Evolutionary conservation across 2,329 filamentous ascomycete genomes (phyloP).

Genomic region (Emergomyces pasteurianus): DNA sequence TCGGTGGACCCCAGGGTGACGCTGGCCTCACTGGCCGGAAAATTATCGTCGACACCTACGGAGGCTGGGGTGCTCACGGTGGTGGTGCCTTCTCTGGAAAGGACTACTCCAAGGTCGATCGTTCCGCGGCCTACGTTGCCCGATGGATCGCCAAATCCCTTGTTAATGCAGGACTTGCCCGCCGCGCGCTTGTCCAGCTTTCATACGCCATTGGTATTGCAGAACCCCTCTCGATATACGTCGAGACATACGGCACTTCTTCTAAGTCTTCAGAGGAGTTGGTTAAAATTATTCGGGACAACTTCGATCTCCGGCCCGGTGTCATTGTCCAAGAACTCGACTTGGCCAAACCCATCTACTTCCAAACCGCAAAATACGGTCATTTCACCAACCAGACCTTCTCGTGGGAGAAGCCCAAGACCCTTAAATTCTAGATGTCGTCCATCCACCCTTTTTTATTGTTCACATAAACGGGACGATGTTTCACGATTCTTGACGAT

Average conservation of each 20-base stretch:
- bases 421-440: constrained; percentile 67
- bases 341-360: constrained; percentile 93
- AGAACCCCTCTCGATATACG: constrained; percentile 94
- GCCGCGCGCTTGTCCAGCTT: constrained; percentile 90
- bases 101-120: constrained; percentile 99
- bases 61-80: constrained; percentile 98
- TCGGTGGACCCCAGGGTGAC: constrained; percentile 97
- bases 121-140: constrained; percentile 91
- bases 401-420: constrained; percentile 97
- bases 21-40: constrained; percentile 97
- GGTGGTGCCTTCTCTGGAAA: constrained; percentile 99
- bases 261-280: constrained; percentile 82
- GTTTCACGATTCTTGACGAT: constrained; percentile 35
- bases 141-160: constrained; percentile 99
- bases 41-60: constrained; percentile 99
- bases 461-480: constrained; percentile 7
- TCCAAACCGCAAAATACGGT: constrained; percentile 97
- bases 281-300: constrained; percentile 82
- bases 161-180: constrained; percentile 74
- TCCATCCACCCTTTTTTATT: constrained; percentile 3
- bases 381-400: constrained; percentile 99
- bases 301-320: constrained; percentile 97
- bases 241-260: constrained; percentile 95
- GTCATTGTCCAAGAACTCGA: constrained; percentile 97
- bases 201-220: constrained; percentile 99